These are phyloP conservation scores for Sporothrix curviconia DNA, from an alignment of 2,329 filamentous ascomycete genomes.

Conservation along the genomic window DNA sequence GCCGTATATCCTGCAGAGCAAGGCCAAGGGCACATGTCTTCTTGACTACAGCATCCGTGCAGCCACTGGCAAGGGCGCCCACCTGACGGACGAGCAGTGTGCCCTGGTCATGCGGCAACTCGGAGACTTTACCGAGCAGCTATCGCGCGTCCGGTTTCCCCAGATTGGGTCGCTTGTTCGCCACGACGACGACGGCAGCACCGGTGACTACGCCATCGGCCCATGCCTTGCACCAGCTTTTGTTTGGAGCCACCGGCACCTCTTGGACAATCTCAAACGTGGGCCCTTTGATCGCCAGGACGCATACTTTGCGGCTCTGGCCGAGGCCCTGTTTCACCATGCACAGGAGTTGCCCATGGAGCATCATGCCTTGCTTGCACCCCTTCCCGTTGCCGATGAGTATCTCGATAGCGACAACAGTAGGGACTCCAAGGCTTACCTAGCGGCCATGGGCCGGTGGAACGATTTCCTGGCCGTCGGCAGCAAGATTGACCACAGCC, in stretches of 20 bases:
- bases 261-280: not conserved
- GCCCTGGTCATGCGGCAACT: conserved; percentile 2
- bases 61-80: not conserved
- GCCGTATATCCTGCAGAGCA: conserved; percentile 7
- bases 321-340: not conserved
- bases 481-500: not conserved
- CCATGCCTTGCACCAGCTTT: not conserved
- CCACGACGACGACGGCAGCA: too few species aligned
- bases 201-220: too few species aligned
- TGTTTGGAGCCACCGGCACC: not conserved
- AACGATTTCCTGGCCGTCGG: not conserved
- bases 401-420: not conserved
- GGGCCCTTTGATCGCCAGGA: not conserved
- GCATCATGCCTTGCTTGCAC: not conserved
- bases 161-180: not conserved
- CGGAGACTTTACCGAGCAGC: not conserved
- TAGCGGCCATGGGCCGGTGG: not conserved
- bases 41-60: not conserved
- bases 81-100: not conserved
- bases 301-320: not conserved
- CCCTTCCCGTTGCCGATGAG: not conserved
- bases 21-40: not conserved
- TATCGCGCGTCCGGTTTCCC: not conserved
- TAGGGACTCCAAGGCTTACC: too few species aligned
- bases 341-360: not conserved